These are phyloP conservation scores for Benincasa hispida DNA, from an alignment of 306 rosid genomes.

Conservation along the genomic window DNA sequence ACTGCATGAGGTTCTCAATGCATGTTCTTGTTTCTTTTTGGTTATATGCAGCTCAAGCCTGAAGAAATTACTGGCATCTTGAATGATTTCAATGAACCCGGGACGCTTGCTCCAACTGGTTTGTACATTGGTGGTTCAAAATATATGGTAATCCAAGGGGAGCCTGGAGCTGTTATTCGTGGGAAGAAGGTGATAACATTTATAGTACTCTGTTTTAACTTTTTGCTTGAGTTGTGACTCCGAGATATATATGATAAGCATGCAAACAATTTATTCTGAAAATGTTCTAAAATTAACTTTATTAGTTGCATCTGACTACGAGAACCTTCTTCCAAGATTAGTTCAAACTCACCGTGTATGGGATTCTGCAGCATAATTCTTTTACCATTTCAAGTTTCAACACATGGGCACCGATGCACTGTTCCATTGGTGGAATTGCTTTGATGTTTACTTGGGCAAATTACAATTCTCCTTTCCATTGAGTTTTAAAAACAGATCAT, in stretches of 20 bases:
- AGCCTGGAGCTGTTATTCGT: constrained; percentile 49
- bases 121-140: constrained; percentile 49
- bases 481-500: not conserved
- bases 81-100: constrained; percentile 50
- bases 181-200: constrained; percentile 51
- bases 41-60: constrained; percentile 29
- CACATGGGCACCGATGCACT: not conserved
- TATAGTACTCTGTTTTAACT: not conserved
- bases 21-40: not conserved
- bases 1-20: not conserved
- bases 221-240: not conserved
- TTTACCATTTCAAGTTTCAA: not conserved
- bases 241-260: not conserved
- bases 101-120: constrained; percentile 65
- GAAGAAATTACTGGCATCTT: constrained; percentile 39
- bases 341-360: not conserved
- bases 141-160: constrained; percentile 74
- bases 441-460: not conserved
- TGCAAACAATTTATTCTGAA: not conserved
- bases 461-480: not conserved
- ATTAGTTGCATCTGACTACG: not conserved
- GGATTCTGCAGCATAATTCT: not conserved
- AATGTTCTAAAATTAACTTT: not conserved
- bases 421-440: not conserved
- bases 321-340: not conserved